phyloP scores from a whole-genome alignment of 2,329 filamentous ascomycete genomes.

The Nectriaceae sp. region DNA sequence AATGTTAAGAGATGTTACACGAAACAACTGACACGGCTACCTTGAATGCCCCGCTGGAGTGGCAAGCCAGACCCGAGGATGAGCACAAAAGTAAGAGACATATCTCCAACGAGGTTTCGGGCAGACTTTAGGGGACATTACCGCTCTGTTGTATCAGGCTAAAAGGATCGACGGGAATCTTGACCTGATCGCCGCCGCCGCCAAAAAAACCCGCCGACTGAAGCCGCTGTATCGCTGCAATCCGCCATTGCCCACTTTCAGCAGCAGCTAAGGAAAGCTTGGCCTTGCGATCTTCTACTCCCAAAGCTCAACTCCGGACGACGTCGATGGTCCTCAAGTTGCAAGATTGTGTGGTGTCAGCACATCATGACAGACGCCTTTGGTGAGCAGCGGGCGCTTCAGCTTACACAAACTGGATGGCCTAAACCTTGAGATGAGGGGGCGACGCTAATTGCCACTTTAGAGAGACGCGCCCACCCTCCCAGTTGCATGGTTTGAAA shows the following conservation, averaged over 20 bases:
- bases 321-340: not conserved
- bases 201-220: not conserved
- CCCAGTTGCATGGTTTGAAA: not conserved
- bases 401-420: conserved; percentile 10
- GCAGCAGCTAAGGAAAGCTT: too few species aligned
- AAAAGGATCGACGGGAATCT: conserved; percentile 14
- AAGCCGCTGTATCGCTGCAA: too few species aligned
- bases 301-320: too few species aligned
- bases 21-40: too few species aligned
- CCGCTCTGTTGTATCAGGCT: conserved; percentile 12
- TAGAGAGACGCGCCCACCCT: conserved; percentile 4
- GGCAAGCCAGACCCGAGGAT: too few species aligned
- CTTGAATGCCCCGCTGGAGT: too few species aligned
- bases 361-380: conserved; percentile 18
- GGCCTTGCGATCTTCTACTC: too few species aligned
- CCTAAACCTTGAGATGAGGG: conserved; percentile 19
- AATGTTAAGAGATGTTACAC: too few species aligned
- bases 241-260: too few species aligned
- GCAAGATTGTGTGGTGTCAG: conserved; percentile 24
- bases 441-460: conserved; percentile 18
- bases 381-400: conserved; percentile 13
- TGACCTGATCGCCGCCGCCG: conserved; percentile 3
- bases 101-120: too few species aligned
- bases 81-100: too few species aligned
- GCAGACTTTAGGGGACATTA: too few species aligned